phyloP scores from a whole-genome alignment of 208 protist species.

The Leishmania guyanensis region DNA sequence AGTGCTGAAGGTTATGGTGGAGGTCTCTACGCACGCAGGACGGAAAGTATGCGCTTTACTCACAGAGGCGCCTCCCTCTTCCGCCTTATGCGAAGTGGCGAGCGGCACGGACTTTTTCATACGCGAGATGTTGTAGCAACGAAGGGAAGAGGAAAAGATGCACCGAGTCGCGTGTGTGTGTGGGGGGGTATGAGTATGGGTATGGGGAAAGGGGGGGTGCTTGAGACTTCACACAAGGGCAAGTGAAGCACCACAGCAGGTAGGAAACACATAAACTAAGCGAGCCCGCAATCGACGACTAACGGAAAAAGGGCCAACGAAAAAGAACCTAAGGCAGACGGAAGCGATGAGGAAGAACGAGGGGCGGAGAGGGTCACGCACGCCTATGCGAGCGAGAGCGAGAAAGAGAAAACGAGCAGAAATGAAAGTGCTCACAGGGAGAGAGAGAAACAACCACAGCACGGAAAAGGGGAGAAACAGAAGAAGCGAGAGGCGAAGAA shows the following conservation, averaged over 20 bases:
- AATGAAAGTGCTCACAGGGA: no score
- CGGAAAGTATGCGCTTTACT: constrained; percentile 8
- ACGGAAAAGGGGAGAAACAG: background rate
- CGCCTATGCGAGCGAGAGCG: no score
- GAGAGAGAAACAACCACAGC: background rate
- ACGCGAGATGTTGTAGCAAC: background rate
- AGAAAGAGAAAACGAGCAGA: background rate
- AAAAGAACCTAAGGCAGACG: no score
- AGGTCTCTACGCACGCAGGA: constrained; percentile 13
- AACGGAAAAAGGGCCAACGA: background rate
- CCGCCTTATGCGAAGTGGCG: constrained; percentile 9
- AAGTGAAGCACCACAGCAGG: background rate
- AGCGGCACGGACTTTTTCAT: constrained; percentile 19
- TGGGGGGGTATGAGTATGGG: background rate
- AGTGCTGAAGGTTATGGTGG: background rate
- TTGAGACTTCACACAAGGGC: background rate
- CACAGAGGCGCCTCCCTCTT: background rate
- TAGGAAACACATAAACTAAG: background rate
- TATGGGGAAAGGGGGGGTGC: background rate
- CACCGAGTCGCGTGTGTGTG: background rate
- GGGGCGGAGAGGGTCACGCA: background rate
- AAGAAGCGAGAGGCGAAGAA: background rate
- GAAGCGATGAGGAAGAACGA: no score
- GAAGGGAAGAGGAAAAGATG: background rate
- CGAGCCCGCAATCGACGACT: background rate